phyloP scores from a whole-genome alignment of 768 basidiomycete species.

The Lepiota subincarnata region DNA sequence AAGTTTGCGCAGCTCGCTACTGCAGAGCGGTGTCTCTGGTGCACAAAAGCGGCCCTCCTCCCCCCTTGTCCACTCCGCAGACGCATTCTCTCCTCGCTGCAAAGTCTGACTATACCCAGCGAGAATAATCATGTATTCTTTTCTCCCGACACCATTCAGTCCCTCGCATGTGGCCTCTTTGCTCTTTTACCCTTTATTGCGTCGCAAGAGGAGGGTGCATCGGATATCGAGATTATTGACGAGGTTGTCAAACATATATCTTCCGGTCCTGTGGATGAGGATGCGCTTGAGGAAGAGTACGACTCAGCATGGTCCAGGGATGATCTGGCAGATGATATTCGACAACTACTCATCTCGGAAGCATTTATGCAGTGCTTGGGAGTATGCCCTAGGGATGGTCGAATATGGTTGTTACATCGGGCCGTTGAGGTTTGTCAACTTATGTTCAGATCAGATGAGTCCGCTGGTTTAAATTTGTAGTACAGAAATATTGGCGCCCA shows the following conservation, averaged over 20 bases:
- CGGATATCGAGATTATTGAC: slow-evolving; percentile 33
- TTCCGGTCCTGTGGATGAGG: slow-evolving; percentile 40
- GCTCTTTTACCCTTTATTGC: slow-evolving; percentile 40
- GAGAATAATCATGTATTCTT: slow-evolving; percentile 39
- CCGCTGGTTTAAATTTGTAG: background rate
- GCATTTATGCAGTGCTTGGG: slow-evolving; percentile 51
- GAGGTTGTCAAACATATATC: slow-evolving; percentile 44
- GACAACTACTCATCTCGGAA: slow-evolving; percentile 38
- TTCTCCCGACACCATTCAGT: slow-evolving; percentile 44
- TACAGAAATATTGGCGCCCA: slow-evolving; percentile 48
- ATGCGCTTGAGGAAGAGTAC: slow-evolving; percentile 49
- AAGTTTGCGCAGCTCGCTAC: slow-evolving; percentile 30
- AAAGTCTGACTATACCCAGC: slow-evolving; percentile 38
- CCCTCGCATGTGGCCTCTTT: slow-evolving; percentile 49
- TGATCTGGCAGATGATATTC: slow-evolving; percentile 24
- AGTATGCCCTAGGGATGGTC: slow-evolving; percentile 37
- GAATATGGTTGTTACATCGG: slow-evolving; percentile 48
- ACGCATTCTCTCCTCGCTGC: slow-evolving; percentile 48
- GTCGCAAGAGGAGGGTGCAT: slow-evolving; percentile 15
- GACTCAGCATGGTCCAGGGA: slow-evolving; percentile 34
- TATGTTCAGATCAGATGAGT: background rate
- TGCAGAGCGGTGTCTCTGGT: slow-evolving; percentile 67
- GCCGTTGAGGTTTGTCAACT: slow-evolving; percentile 39
- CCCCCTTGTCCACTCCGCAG: slow-evolving; percentile 37
- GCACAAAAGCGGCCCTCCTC: slow-evolving; percentile 55